A percentile compares a stretch with the other conserved stretches of the same genome.
Conservation (phyloP, 805 yeast genomes). For the Schwanniomyces yamadae region DNA sequence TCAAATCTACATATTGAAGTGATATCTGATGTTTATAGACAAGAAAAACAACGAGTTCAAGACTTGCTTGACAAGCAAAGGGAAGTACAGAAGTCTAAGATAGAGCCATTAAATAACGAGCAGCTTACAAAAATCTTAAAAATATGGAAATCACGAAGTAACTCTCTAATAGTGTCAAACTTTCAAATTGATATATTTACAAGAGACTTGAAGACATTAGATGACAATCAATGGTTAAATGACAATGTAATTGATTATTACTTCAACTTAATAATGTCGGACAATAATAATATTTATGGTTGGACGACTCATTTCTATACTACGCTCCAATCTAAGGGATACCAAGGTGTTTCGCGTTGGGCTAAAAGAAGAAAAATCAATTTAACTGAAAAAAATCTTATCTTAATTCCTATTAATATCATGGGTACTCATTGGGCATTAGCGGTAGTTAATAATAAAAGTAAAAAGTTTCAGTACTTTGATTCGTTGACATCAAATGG, state of each 20-base stretch:
- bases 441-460: slow-evolving; percentile 67
- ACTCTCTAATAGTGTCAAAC: slow-evolving; percentile 12
- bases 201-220: slow-evolving; percentile 69
- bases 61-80: slow-evolving; percentile 11
- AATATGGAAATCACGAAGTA: slow-evolving; percentile 11
- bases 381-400: slow-evolving; percentile 59
- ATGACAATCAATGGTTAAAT: slow-evolving; percentile 79
- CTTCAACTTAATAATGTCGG: slow-evolving; percentile 51
- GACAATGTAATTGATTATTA: slow-evolving; percentile 88
- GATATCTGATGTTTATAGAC: slow-evolving; percentile 5
- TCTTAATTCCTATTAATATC: slow-evolving; percentile 84
- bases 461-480: slow-evolving; percentile 60
- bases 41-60: slow-evolving; percentile 6
- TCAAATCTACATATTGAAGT: slow-evolving; percentile 8
- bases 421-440: slow-evolving; percentile 90
- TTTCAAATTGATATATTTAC: slow-evolving; percentile 59
- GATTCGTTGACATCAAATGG: slow-evolving; percentile 68
- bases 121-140: slow-evolving; percentile 11
- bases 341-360: slow-evolving; percentile 45
- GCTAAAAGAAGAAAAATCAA: slow-evolving; percentile 30
- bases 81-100: slow-evolving; percentile 7
- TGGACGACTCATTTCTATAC: slow-evolving; percentile 91
- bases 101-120: slow-evolving; percentile 10
- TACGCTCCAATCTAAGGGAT: slow-evolving; percentile 68
- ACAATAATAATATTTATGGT: slow-evolving; percentile 49